A percentile compares a stretch with the other conserved stretches of the same genome.
Evolutionary conservation across 2,329 filamentous ascomycete genomes (phyloP).

Genomic region (Cephalotrichum gorgonifer): DNA sequence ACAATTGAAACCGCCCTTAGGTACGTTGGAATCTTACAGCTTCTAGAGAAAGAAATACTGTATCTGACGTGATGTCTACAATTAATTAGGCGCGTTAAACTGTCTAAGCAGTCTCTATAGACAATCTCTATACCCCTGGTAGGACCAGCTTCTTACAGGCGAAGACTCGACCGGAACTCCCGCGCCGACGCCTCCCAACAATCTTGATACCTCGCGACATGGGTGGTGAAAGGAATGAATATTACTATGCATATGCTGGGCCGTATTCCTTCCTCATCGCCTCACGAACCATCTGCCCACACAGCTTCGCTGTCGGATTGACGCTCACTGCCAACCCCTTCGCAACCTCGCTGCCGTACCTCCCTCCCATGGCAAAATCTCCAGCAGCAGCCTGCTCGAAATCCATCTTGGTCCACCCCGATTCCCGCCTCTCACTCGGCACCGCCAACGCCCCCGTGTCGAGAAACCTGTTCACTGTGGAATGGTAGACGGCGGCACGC

Average conservation of each 20-base stretch:
- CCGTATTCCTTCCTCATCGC: conserved; percentile 61
- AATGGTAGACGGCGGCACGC: conserved; percentile 53
- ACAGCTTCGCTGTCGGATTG: conserved; percentile 60
- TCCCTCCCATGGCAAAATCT: conserved; percentile 54
- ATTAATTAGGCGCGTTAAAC: conserved; percentile 15
- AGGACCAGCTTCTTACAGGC: not conserved
- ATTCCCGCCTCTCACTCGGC: conserved; percentile 29
- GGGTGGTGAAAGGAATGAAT: not conserved
- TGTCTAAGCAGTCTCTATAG: conserved; percentile 10
- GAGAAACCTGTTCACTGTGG: conserved; percentile 39
- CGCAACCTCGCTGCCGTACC: conserved; percentile 56
- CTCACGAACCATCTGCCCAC: conserved; percentile 58
- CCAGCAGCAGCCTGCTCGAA: conserved; percentile 53
- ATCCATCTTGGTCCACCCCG: conserved; percentile 38
- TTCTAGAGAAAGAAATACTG: not conserved
- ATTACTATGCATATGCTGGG: conserved; percentile 27
- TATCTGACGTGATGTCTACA: conserved; percentile 1
- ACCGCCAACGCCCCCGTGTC: conserved; percentile 20
- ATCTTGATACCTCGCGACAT: not conserved
- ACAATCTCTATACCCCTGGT: not conserved
- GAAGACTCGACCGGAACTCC: conserved; percentile 1
- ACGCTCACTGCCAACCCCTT: conserved; percentile 53
- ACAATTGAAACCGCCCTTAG: conserved; percentile 35
- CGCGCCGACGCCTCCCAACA: not conserved
- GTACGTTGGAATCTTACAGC: conserved; percentile 15